Evolutionary conservation across 148 eudicot genomes (phyloP).

Genomic region (Chenopodium suecicum): DNA sequence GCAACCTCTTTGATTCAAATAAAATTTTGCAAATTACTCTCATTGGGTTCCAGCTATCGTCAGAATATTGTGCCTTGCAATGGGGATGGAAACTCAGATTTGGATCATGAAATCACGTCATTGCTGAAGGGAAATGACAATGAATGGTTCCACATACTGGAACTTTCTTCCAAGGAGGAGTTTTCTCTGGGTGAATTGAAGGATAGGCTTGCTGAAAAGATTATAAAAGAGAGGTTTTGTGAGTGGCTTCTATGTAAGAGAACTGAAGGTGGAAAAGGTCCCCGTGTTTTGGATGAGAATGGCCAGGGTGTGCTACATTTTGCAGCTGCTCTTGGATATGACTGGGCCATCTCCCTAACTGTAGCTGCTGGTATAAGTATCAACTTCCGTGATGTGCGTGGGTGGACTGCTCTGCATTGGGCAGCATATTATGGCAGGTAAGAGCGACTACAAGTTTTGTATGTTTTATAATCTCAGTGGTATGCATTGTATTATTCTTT

Average conservation of each 20-base stretch:
- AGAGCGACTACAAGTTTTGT: not conserved
- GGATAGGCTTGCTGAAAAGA: slow-evolving; percentile 51
- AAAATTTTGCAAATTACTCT: slow-evolving; percentile 54
- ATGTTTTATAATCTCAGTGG: not conserved
- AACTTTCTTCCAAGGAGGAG: slow-evolving; percentile 37
- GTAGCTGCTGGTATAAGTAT: slow-evolving; percentile 71
- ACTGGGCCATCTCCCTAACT: slow-evolving; percentile 74
- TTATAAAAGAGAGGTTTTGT: slow-evolving; percentile 59
- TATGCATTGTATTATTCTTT: not conserved
- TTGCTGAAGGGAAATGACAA: slow-evolving; percentile 37
- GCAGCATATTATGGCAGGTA: slow-evolving; percentile 90
- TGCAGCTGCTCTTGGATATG: slow-evolving; percentile 81
- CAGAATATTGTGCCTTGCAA: slow-evolving; percentile 19
- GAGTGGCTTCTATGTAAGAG: slow-evolving; percentile 67
- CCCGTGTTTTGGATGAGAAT: slow-evolving; percentile 58
- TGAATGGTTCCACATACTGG: slow-evolving; percentile 33
- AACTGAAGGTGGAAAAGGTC: slow-evolving; percentile 70
- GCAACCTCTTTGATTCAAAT: slow-evolving; percentile 23
- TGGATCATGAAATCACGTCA: slow-evolving; percentile 43
- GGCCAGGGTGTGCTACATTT: slow-evolving; percentile 84
- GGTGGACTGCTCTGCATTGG: slow-evolving; percentile 93
- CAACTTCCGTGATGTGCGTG: slow-evolving; percentile 74
- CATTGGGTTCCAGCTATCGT: slow-evolving; percentile 36
- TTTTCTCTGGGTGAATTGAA: slow-evolving; percentile 39
- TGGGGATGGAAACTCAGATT: slow-evolving; percentile 29